Evolutionary conservation across 352 stramenopile species (phyloP), one percentile per base, ranked within the genome.

Genomic region (Pythium vanterpoolii): DNA sequence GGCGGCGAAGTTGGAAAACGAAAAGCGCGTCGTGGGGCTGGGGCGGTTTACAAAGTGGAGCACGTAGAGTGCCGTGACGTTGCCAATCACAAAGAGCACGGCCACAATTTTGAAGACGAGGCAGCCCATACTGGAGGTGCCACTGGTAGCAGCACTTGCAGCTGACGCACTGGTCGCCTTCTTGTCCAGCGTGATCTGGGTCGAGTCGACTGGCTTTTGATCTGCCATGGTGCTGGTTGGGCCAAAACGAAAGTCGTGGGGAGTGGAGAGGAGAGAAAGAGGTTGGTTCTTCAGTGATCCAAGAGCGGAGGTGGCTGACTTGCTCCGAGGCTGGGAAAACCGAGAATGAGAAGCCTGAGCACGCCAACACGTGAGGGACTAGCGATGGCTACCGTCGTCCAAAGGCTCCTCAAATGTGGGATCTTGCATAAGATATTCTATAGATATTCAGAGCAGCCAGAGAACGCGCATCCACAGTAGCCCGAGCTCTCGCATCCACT

Each of bases 21-120:
- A 73, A 52, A 86, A 82, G 5, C 66, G 66, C 11, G 76, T 80
- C 0, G 65, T 76, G 10, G 67, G 60, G 26, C 62, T 69, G 2
- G 79, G 73, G 13, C 64, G 69, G 54, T 87, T 68, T 18, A 72
- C 74, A 47, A 89, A 89, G 66, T 87, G 79, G 23, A 90, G 66
- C 28, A 79, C 65, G 67, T 83, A 90, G 19, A 90, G 56, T 16
- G 76, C 79, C 8, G 71, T 73, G 40, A 86, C 55, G 60, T 89
- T 89, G 65, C 74, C 60, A 19, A 87, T 24, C 50, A 87, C 75
- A 42, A 86, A 88, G 45, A 85, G 26, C 48, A 84, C 76, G 16
- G 68, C 71, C 27, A 83, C 26, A 14, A 57, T 26, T n/a, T 68
- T 66, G 24, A 77, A 39, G 1, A 49, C 36, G 30, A 63, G 27